Evolutionary conservation across 257 asterid genomes (phyloP), one percentile per base, ranked within the genome.

Genomic region (Solanum pimpinellifolium): DNA sequence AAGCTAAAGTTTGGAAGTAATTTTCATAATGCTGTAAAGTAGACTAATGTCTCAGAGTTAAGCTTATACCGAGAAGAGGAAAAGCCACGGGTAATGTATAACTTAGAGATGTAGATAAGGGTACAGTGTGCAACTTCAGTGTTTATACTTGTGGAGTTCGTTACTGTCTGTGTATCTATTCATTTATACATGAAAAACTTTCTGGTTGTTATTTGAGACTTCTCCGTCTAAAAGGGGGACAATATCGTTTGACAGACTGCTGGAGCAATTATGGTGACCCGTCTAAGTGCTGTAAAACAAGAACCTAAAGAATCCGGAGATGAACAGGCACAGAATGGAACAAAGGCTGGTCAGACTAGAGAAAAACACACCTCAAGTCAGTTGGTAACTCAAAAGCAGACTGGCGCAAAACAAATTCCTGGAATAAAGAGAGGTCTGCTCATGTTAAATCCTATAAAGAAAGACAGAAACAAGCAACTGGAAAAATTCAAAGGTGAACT

Each of bases 171-270:
- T 46, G 27, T 47, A 80, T 80, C 41, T 16, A 18, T 80, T 47
- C 84, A 78, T 78, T 46, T 35, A 46, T 27, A 47, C n/a, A 27
- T 27, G 66, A 27, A 9, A 9, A 78, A 9, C 66, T 78, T 47
- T 80, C 20, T n/a, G 65, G 85, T 81, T 18, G 31, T 81, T 49
- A 31, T 49, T 81, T 49, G 18, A 49, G 13, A 81, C 7, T 49
- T 80, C 11, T 18, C 46, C 29, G 21, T 81, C 46, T 81, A 81
- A 81, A 81, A 49, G 46, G 69, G 29, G 52, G 46, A 23, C 72
- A 35, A 23, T 85, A 76, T 10, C 46, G 52, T 49, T 73, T 84
- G 81, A 89, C 93, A 89, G 91, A 84, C 86, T 73, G 91, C 89
- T 82, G 88, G 52, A 44, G 80, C 62, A 60, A 25, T 84, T 82